Evolutionary conservation across 2,329 filamentous ascomycete genomes (phyloP), one percentile per base, ranked within the genome.

Genomic region (Aspergillus sp.): DNA sequence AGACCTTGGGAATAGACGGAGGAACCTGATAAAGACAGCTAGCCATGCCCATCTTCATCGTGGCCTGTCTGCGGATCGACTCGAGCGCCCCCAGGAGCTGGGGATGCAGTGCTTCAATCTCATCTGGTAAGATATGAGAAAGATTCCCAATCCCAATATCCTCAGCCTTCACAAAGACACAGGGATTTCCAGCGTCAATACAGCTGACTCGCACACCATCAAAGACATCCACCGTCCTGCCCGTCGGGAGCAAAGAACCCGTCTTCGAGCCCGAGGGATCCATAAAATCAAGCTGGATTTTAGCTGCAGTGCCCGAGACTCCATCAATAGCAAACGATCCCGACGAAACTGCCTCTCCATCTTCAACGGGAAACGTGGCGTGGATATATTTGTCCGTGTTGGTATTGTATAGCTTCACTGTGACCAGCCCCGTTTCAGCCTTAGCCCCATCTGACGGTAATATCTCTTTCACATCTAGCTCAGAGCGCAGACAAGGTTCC

Each of bases 321-420:
- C 81, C 81, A 52, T 82, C 80, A 50, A 85, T 81, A 4, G 62
- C 61, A 57, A 79, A 82, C 13, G 74, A 68, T 1, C 79, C 81
- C 13, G 66, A 37, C 31, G 68, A 65, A 8, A 67, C 67, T 3
- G 73, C 65, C 42, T 75, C 67, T 1, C 62, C 68, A 2, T 67
- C 70, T 0, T 59, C 54, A 2, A 81, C 68, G 2, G 66, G 60
- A 51, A 84, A 84, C 1, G 68, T 75, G 10, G 76, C 72, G 39
- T 75, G 61, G 45, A 85, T 77, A 19, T 79, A 57, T 57, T 85
- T 85, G 27, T 65, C 62, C 0, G 84, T 87, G 52, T 87, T 88
- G 0, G 82, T 86, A 58, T 88, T 88, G 52, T 74, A 71, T 29
- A 87, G 77, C 40, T 74, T 68, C 9, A 86, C 75, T 1, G 70